These are phyloP conservation scores for Pythium monospermum DNA, from an alignment of 352 stramenopile species.

Conservation along the genomic window DNA sequence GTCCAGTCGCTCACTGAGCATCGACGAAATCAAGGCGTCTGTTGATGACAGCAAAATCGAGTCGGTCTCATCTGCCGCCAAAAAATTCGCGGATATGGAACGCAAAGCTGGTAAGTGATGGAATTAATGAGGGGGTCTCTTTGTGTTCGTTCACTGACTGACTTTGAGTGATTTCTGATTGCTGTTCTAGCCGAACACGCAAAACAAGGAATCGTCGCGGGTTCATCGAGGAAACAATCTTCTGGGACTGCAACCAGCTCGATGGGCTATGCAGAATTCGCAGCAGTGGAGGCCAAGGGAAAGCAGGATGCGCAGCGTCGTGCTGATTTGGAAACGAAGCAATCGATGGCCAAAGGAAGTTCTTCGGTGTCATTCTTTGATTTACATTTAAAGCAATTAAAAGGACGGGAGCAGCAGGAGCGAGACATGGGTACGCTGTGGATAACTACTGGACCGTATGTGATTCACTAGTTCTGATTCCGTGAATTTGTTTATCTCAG, in stretches of 20 bases:
- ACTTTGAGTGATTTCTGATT: neutral
- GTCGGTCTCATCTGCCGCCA: slow-evolving; percentile 39
- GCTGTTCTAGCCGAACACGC: slow-evolving; percentile 8
- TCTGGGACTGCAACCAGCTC: neutral
- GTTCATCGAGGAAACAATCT: neutral
- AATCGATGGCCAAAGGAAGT: slow-evolving; percentile 12
- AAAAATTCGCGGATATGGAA: slow-evolving; percentile 65
- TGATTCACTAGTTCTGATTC: no score
- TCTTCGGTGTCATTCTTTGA: slow-evolving; percentile 16
- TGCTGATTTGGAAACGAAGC: slow-evolving; percentile 10
- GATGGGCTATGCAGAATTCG: slow-evolving; percentile 3
- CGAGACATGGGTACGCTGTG: slow-evolving; percentile 19
- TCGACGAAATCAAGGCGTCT: slow-evolving; percentile 53
- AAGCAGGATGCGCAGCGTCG: slow-evolving; percentile 15
- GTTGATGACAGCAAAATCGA: slow-evolving; percentile 47
- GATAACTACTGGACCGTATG: no score
- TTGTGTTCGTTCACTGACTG: no score
- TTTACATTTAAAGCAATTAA: slow-evolving; percentile 14
- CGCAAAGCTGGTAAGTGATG: slow-evolving; percentile 39
- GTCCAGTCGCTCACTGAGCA: slow-evolving; percentile 21
- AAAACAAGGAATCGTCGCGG: neutral
- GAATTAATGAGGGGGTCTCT: no score
- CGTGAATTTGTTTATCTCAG: neutral
- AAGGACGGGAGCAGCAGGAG: slow-evolving; percentile 13
- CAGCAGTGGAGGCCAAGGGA: slow-evolving; percentile 2